Conservation (phyloP, 2,329 filamentous ascomycete genomes). For the Nigrospora sphaerica region DNA sequence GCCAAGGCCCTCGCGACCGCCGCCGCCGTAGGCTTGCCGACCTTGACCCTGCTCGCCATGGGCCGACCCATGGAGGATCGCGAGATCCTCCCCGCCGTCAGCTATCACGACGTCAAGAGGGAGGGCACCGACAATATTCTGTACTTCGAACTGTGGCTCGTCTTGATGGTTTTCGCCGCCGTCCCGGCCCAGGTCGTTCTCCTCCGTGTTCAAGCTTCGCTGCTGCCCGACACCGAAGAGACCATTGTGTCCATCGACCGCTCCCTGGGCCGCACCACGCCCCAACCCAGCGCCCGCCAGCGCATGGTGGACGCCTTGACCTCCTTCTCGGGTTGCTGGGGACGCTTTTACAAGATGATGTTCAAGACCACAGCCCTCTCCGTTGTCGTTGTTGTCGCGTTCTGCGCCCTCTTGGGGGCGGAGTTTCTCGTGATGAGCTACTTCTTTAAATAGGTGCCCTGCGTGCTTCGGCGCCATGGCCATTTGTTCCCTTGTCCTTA, state of each 20-base stretch:
- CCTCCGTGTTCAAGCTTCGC: conserved; percentile 77
- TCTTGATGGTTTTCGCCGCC: conserved; percentile 54
- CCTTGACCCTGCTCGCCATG: conserved; percentile 47
- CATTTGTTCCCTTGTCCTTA: no score
- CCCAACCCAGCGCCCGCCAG: not conserved
- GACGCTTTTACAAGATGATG: not conserved
- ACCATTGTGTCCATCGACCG: conserved; percentile 88
- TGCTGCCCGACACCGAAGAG: conserved; percentile 74
- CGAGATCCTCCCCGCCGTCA: conserved; percentile 34
- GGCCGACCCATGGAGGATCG: conserved; percentile 25
- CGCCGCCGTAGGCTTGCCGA: conserved; percentile 45
- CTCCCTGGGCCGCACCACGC: conserved; percentile 26
- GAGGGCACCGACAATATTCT: conserved; percentile 15
- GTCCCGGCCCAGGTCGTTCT: conserved; percentile 75
- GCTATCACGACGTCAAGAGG: not conserved
- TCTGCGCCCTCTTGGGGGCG: not conserved
- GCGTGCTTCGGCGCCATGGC: no score
- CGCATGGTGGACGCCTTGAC: not conserved
- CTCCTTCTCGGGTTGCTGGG: not conserved
- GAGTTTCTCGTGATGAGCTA: not conserved
- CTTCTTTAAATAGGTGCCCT: no score
- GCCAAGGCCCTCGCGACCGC: not conserved
- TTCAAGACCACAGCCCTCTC: not conserved
- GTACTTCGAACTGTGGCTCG: conserved; percentile 36
- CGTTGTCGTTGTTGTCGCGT: not conserved